These are phyloP conservation scores for Porogramme epimiltina DNA, from an alignment of 1,284 basidiomycete genomes.

Conservation along the genomic window DNA sequence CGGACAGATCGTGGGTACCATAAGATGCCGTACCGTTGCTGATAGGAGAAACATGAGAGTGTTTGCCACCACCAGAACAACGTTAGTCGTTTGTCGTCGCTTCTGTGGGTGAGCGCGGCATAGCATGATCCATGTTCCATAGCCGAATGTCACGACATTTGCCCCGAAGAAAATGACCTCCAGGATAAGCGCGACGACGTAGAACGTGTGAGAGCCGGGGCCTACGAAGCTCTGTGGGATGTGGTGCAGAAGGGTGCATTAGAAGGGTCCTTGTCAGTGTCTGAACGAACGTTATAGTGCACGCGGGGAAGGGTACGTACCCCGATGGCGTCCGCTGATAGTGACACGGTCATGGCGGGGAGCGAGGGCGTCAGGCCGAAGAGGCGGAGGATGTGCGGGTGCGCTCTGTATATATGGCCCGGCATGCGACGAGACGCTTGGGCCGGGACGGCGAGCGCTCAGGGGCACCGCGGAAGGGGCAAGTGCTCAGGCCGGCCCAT, in stretches of 20 bases:
- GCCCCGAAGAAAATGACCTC: constrained; percentile 4
- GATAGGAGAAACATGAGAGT: constrained; percentile 8
- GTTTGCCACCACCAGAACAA: constrained; percentile 5
- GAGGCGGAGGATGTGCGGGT: neutral
- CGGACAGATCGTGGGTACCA: neutral
- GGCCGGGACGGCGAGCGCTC: neutral
- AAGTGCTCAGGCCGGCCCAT: neutral
- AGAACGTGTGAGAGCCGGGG: constrained; percentile 3
- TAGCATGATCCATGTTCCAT: constrained; percentile 6
- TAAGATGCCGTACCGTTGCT: neutral
- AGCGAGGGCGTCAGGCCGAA: neutral
- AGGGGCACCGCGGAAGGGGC: neutral
- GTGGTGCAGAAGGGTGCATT: neutral
- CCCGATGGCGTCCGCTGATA: constrained; percentile 5
- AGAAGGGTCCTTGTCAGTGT: neutral
- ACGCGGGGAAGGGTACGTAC: neutral
- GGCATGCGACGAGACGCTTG: neutral
- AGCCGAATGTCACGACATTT: neutral
- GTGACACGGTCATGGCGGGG: neutral
- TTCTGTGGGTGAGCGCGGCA: constrained; percentile 1
- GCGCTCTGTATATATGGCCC: neutral
- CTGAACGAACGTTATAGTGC: neutral
- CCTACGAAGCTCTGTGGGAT: constrained; percentile 5
- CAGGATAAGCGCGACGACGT: constrained; percentile 1
- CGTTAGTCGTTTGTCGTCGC: constrained; percentile 3